Conservation (phyloP, 1,139 yeast genomes). For the Pichia sp. region DNA sequence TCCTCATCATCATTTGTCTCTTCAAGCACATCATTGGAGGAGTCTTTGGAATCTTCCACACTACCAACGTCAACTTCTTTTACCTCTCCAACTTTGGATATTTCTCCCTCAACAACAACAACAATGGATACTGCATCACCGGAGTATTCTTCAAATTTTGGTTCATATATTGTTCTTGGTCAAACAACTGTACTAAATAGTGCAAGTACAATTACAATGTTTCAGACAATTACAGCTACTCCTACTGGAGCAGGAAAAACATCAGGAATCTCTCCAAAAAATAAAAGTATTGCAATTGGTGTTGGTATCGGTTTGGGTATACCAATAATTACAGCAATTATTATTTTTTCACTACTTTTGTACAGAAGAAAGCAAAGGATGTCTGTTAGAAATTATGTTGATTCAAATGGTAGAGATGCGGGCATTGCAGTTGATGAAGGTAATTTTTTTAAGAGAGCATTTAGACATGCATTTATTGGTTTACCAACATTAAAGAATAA, state of each 20-base stretch:
- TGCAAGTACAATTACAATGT: constrained; percentile 13
- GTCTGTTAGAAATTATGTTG: constrained; percentile 25
- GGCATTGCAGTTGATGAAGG: constrained; percentile 25
- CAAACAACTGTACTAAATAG: constrained; percentile 14
- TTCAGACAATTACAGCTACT: constrained; percentile 18
- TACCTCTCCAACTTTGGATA: background rate
- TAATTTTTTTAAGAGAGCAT: constrained; percentile 18
- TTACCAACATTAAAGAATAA: constrained; percentile 13
- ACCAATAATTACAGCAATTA: constrained; percentile 25
- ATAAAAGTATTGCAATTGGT: constrained; percentile 43
- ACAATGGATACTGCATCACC: constrained; percentile 10
- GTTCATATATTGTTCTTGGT: constrained; percentile 13
- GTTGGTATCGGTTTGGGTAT: constrained; percentile 37
- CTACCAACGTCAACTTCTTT: background rate
- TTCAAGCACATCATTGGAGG: background rate
- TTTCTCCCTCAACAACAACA: constrained; percentile 7
- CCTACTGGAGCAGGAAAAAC: constrained; percentile 14
- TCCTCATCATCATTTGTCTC: background rate
- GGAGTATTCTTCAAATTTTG: constrained; percentile 9
- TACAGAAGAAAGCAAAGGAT: constrained; percentile 19
- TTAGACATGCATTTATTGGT: constrained; percentile 23
- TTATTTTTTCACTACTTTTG: constrained; percentile 16
- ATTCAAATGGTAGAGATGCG: constrained; percentile 30
- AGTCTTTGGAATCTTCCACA: too few species aligned
- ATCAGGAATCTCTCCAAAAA: constrained; percentile 35